These are phyloP conservation scores for Naematelia aurantialba DNA, from an alignment of 768 basidiomycete genomes.

Conservation along the genomic window DNA sequence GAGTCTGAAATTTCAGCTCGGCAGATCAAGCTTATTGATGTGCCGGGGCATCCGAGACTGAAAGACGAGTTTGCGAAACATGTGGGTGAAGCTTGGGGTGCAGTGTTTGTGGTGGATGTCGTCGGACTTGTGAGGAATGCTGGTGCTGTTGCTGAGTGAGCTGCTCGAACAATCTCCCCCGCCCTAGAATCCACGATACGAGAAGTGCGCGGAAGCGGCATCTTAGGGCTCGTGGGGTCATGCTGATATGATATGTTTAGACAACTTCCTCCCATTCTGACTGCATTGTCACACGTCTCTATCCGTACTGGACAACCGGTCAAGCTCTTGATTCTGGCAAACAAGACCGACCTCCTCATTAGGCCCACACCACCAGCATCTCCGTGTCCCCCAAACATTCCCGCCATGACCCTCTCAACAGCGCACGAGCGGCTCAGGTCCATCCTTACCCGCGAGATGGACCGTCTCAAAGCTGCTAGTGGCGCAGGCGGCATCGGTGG, in stretches of 20 bases:
- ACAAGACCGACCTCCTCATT: conserved; percentile 44
- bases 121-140: conserved; percentile 39
- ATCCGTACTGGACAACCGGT: conserved; percentile 12
- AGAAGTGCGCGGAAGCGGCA: no score
- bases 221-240: no score
- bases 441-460: conserved; percentile 46
- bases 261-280: conserved; percentile 38
- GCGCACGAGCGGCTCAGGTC: conserved; percentile 35
- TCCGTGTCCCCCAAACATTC: conserved; percentile 25
- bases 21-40: conserved; percentile 33
- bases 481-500: conserved; percentile 23
- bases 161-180: conserved; percentile 1
- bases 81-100: conserved; percentile 26
- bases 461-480: conserved; percentile 40
- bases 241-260: conserved; percentile 23
- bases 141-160: conserved; percentile 43
- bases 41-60: conserved; percentile 48
- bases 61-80: conserved; percentile 31
- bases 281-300: conserved; percentile 25
- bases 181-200: no score
- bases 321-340: conserved; percentile 42
- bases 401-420: conserved; percentile 18
- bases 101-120: conserved; percentile 46
- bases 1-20: conserved; percentile 8
- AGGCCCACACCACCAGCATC: conserved; percentile 22